Base-by-base conservation (phyloP, 106 monocot species). In the Dactylorhiza incarnata region DNA sequence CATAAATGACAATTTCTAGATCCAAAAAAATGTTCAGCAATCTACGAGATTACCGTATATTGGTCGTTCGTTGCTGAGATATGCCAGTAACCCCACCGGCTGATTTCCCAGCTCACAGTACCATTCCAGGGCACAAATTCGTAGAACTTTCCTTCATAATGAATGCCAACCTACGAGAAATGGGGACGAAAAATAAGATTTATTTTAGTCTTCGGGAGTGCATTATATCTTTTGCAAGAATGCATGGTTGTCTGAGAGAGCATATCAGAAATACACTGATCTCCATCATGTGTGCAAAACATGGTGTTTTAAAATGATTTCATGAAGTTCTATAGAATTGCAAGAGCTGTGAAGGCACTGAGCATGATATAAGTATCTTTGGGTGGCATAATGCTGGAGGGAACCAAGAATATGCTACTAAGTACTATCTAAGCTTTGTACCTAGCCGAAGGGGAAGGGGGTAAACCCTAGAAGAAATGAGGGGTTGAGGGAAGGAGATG, bases 81-180 rank as follows among this genome's bases (percentile, higher is more conserved):
- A 29, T 82, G 73, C 99, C 99, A 99, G 78, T 50, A 75, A 77
- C 94, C 99, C 94, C 99, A 99, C 29, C 71, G 74, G 46, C 89
- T 25, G 74, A 99, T 80, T 62, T 99, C 89, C 99, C 99, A 99
- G 73, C 78, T 86, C 71, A 99, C 82, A 45, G 77, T 74, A 20
- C 99, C 86, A 44, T 49, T 94, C 94, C 99, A 99, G 15, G 99
- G 99, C n/a, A 94, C 91, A 83, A 94, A 99, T 79, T 99, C 99
- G 74, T 90, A 94, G 79, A 99, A 99, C 24, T 50, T 83, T 81
- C 91, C 99, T 48, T 67, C 86, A 86, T 83, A 86, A 74, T 99
- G 95, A 16, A 96, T 74, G 50, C 93, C 95, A 80, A 96, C 82
- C 95, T 96, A 68, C 52, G 82, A 43, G 24, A 78, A 74, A 72